phyloP scores from a whole-genome alignment of 345 rosid species.

The Arabidopsis arenosa region DNA sequence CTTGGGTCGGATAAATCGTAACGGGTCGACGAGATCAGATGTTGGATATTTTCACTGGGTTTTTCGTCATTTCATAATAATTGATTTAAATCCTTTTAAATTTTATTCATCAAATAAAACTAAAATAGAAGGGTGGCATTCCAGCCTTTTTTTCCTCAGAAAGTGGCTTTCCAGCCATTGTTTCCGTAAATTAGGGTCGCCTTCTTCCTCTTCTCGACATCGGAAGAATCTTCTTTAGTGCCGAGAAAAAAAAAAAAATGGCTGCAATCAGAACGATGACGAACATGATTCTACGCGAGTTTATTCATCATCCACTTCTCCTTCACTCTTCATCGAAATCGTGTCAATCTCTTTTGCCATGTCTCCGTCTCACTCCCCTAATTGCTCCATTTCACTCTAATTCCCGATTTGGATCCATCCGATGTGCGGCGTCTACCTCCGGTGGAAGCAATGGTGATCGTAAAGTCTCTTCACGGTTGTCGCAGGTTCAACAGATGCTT shows the following conservation, averaged over 20 bases:
- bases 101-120: too few species aligned
- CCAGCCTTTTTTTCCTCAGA: too few species aligned
- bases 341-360: slow-evolving; percentile 30
- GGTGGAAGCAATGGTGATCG: slow-evolving; percentile 48
- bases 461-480: slow-evolving; percentile 75
- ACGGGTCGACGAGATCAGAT: too few species aligned
- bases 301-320: slow-evolving; percentile 46
- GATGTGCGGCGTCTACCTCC: slow-evolving; percentile 65
- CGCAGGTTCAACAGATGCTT: slow-evolving; percentile 72
- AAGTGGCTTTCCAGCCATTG: too few species aligned
- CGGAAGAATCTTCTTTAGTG: slow-evolving; percentile 24
- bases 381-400: slow-evolving; percentile 21
- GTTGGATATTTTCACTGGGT: too few species aligned
- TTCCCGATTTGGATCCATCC: slow-evolving; percentile 52
- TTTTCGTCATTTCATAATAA: too few species aligned
- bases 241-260: slow-evolving; percentile 47
- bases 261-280: slow-evolving; percentile 58
- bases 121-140: too few species aligned
- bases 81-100: too few species aligned
- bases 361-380: slow-evolving; percentile 31
- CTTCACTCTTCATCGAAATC: slow-evolving; percentile 43
- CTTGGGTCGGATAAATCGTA: too few species aligned
- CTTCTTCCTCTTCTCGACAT: slow-evolving; percentile 25
- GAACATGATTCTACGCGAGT: slow-evolving; percentile 52
- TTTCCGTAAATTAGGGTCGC: slow-evolving; percentile 46